Base-by-base conservation (phyloP, 345 rosid genomes). In the Toxicodendron radicans region DNA sequence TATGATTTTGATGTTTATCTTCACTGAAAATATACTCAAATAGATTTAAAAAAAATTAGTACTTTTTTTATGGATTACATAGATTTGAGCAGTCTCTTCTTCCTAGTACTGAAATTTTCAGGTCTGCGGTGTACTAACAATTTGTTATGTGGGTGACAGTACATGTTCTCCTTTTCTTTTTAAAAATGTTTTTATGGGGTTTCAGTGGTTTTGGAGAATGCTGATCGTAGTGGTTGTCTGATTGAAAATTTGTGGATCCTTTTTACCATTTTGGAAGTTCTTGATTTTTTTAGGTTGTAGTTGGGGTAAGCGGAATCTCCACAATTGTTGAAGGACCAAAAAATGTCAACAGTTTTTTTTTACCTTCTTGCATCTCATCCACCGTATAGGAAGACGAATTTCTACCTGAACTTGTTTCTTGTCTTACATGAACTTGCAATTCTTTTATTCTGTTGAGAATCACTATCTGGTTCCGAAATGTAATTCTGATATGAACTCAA, bases 401-500 rank as follows among this genome's bases (percentile, higher is more conserved):
- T 12, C 51, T 49, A 51, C 54, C 61, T 18, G 49, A 23, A 21
- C 46, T 6, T 66, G 14, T 63, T 62, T 32, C 16, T n/a, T 76
- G 20, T 2, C 7, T 14, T 23, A 32, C 16, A 12, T 14, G 41
- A 35, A 20, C 43, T 10, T 66, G 17, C 71, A 46, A 71, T 32
- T 58, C 46, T n/a, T 38, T 24, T 66, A 45, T 32, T 58, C 38
- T 20, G 10, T 45, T 46, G 14, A 66, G 17, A 23, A 66, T 13
- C 4, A 12, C 16, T 43, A 46, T 48, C 10, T 64, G 33, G 10
- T 20, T 46, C 21, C 41, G 7, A n/a, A 69, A 27, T 5, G 16
- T 32, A 18, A 32, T 61, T 45, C 57, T 75, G 61, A 65, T 77
- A 7, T 58, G 65, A 14, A 49, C 59, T 30, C 59, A 9, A 46